Evolutionary conservation across 805 yeast species (phyloP).

Genomic region (Yarrowia sp.): DNA sequence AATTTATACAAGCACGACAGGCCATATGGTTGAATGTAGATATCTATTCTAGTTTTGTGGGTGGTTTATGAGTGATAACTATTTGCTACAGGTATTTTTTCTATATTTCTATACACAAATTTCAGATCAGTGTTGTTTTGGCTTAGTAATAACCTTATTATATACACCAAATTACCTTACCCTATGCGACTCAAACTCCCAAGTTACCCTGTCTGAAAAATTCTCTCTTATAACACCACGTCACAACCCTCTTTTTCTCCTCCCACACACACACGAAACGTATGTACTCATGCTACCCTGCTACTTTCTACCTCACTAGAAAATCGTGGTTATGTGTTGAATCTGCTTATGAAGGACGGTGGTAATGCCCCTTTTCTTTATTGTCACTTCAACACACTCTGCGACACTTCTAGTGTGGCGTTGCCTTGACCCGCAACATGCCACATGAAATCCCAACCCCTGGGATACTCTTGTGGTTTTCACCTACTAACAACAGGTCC

Average conservation of each 20-base stretch:
- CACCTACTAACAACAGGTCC: constrained; percentile 18
- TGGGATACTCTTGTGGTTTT: constrained; percentile 36
- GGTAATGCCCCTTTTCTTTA: constrained; percentile 31
- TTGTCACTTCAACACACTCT: constrained; percentile 4
- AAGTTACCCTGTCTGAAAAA: constrained; percentile 36
- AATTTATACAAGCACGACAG: constrained; percentile 1
- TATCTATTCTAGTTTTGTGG: too few species aligned
- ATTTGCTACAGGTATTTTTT: too few species aligned
- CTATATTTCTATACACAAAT: too few species aligned
- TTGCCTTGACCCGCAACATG: constrained; percentile 8
- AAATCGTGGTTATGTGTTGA: constrained; percentile 31
- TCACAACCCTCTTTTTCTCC: constrained; percentile 7
- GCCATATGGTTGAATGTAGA: too few species aligned
- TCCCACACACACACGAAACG: not conserved
- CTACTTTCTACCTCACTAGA: constrained; percentile 24
- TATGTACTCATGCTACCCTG: constrained; percentile 13
- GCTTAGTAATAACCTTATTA: not conserved
- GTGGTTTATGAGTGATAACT: too few species aligned
- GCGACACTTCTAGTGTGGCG: constrained; percentile 38
- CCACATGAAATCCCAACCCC: constrained; percentile 36
- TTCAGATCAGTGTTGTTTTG: too few species aligned
- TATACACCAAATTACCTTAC: not conserved
- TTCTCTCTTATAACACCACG: constrained; percentile 28
- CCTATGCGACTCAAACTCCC: not conserved
- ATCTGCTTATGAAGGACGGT: constrained; percentile 17